Evolutionary conservation across 2,329 filamentous ascomycete species (phyloP), one percentile per base, ranked within the genome.

Genomic region (Niveomyces coronatus): DNA sequence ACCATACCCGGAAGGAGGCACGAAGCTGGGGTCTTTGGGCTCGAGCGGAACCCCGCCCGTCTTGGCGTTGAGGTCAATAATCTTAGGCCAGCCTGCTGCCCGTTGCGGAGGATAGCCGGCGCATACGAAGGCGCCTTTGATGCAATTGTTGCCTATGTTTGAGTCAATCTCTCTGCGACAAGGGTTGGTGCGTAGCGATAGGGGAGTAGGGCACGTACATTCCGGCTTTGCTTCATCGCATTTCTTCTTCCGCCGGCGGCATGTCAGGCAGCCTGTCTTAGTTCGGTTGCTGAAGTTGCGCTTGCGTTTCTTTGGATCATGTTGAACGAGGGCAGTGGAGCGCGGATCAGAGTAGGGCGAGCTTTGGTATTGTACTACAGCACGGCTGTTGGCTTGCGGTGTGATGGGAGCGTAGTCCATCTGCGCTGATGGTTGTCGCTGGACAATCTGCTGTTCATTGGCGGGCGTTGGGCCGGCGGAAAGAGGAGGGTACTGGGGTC

Each of bases 211-310:
- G 10, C 11, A 68, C 83, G 70, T 69, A 93, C 91, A 96, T 59
- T 86, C 79, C 18, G 91, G 91, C 58, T 94, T 93, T 38, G 74
- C 75, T 65, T 96, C 91, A 55, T 96, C 89, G 55, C 91, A 96
- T 63, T 96, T 96, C 76, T 96, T 96, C 72, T 96, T 96, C 42
- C 89, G 75, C 55, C 77, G 76, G 43, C 89, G 74, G 57, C 89
- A 96, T 5, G 89, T 96, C 61, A 94, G 77, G 58, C 89, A 96
- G 22, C 88, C 87, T 9, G 88, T 95, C 64, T 96, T 96, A 15
- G 89, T 95, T 42, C 89, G 75, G 59, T 95, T 94, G 63, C 86
- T 94, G 53, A 95, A 96, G 53, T 85, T 85, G 27, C 81, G 71
- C 60, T 85, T 85, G 34, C 80, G 64, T 57, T 82, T 82, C 58